These are phyloP conservation scores for Phytophthora pinifolia DNA, from an alignment of 352 stramenopile genomes.

Conservation along the genomic window DNA sequence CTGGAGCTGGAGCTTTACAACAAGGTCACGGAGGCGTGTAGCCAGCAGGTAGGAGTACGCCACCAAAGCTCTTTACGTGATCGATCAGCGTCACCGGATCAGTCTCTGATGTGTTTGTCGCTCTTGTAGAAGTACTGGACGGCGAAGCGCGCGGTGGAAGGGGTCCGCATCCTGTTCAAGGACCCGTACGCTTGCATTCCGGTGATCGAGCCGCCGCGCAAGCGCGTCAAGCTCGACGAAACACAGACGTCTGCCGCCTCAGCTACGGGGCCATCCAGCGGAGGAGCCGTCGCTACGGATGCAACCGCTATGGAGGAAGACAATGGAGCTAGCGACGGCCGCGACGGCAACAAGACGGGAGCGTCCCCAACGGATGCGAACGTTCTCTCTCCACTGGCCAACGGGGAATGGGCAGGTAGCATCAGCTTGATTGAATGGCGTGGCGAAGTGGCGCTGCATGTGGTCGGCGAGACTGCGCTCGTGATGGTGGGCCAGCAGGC, in stretches of 20 bases:
- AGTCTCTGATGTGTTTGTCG: background rate
- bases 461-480: conserved; percentile 71
- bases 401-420: conserved; percentile 73
- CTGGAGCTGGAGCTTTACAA: conserved; percentile 78
- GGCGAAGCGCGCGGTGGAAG: conserved; percentile 69
- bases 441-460: conserved; percentile 70
- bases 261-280: conserved; percentile 1
- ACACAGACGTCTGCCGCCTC: conserved; percentile 9
- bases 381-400: conserved; percentile 44
- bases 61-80: background rate
- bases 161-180: conserved; percentile 78
- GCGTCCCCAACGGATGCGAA: conserved; percentile 32
- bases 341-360: conserved; percentile 21
- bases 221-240: conserved; percentile 64
- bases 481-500: conserved; percentile 82
- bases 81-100: background rate
- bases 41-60: conserved; percentile 41
- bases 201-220: conserved; percentile 67
- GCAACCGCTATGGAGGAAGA: conserved; percentile 19
- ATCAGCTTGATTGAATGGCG: conserved; percentile 89
- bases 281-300: conserved; percentile 10
- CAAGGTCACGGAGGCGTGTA: conserved; percentile 66
- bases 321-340: conserved; percentile 18
- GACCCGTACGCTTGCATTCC: conserved; percentile 71
- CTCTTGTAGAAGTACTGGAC: conserved; percentile 63